Conservation (phyloP, 805 yeast genomes). For the Candida maltosa region DNA sequence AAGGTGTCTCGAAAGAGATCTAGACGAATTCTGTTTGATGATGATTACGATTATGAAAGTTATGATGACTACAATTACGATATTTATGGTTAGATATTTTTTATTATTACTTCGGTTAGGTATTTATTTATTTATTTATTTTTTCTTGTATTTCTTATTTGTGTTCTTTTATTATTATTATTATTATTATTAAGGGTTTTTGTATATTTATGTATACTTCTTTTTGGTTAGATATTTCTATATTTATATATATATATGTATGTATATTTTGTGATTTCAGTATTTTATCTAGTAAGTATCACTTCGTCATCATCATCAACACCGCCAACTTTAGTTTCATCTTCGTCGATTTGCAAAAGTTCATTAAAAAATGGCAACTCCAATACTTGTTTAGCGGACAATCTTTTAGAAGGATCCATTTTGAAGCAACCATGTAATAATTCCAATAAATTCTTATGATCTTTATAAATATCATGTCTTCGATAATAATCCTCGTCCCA, state of each 20-base stretch:
- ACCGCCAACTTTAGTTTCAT: too few species aligned
- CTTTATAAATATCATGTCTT: slow-evolving; percentile 27
- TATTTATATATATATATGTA: slow-evolving; percentile 2
- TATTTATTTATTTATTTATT: background rate
- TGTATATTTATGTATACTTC: too few species aligned
- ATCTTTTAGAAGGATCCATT: slow-evolving; percentile 55
- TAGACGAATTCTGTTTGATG: slow-evolving; percentile 14
- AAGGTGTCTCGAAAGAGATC: slow-evolving; percentile 18
- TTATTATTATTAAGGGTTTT: too few species aligned
- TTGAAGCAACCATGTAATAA: slow-evolving; percentile 55
- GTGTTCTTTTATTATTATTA: too few species aligned
- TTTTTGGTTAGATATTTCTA: background rate
- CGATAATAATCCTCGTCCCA: slow-evolving; percentile 14
- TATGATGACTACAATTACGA: slow-evolving; percentile 7
- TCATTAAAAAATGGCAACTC: slow-evolving; percentile 59
- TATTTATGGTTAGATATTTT: slow-evolving; percentile 1
- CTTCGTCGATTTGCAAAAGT: slow-evolving; percentile 33
- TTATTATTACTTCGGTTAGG: background rate
- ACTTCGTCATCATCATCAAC: slow-evolving; percentile 12
- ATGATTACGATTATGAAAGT: slow-evolving; percentile 10
- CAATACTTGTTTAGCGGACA: slow-evolving; percentile 56
- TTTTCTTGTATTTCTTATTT: background rate
- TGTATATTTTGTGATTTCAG: background rate
- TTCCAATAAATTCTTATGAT: slow-evolving; percentile 49
- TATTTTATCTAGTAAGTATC: slow-evolving; percentile 5